A percentile compares a stretch with the other conserved stretches of the same genome.
Evolutionary conservation across 306 rosid genomes (phyloP).

Genomic region (Cicer pinnatifidum): DNA sequence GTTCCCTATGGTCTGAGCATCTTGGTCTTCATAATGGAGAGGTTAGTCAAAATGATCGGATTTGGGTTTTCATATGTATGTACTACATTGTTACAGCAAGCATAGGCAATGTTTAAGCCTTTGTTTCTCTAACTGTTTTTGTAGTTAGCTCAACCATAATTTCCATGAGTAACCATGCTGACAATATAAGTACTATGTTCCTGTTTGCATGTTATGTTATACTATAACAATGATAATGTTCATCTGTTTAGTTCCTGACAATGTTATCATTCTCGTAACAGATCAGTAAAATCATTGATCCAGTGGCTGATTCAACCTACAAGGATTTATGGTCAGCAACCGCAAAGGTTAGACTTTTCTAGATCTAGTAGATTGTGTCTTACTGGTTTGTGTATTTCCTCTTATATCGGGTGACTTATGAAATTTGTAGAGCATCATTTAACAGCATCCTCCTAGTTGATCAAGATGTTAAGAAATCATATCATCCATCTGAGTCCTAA

Average conservation of each 20-base stretch:
- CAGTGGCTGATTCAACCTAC: slow-evolving; percentile 81
- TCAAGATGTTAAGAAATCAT: slow-evolving; percentile 12
- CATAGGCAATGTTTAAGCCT: not conserved
- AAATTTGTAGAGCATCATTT: not conserved
- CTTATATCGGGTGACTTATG: slow-evolving; percentile 8
- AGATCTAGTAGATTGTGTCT: slow-evolving; percentile 3
- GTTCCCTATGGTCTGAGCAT: slow-evolving; percentile 95
- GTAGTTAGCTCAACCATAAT: not conserved
- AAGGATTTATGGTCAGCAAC: slow-evolving; percentile 85
- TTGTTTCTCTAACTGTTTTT: not conserved
- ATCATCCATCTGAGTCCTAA: slow-evolving; percentile 4
- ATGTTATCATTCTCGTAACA: slow-evolving; percentile 37
- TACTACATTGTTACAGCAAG: not conserved
- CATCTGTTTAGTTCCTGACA: slow-evolving; percentile 5
- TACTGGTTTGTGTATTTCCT: slow-evolving; percentile 18
- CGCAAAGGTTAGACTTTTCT: slow-evolving; percentile 71
- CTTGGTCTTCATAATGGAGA: slow-evolving; percentile 79
- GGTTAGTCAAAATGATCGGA: slow-evolving; percentile 54
- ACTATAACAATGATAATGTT: not conserved
- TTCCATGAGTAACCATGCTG: not conserved
- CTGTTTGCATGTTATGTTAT: not conserved
- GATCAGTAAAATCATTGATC: slow-evolving; percentile 72
- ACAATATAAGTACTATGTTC: slow-evolving; percentile 2
- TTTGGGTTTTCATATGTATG: slow-evolving; percentile 6
- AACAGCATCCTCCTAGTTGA: not conserved